These are phyloP conservation scores for Beauveria rudraprayagi DNA, from an alignment of 2,329 filamentous ascomycete genomes.

Conservation along the genomic window DNA sequence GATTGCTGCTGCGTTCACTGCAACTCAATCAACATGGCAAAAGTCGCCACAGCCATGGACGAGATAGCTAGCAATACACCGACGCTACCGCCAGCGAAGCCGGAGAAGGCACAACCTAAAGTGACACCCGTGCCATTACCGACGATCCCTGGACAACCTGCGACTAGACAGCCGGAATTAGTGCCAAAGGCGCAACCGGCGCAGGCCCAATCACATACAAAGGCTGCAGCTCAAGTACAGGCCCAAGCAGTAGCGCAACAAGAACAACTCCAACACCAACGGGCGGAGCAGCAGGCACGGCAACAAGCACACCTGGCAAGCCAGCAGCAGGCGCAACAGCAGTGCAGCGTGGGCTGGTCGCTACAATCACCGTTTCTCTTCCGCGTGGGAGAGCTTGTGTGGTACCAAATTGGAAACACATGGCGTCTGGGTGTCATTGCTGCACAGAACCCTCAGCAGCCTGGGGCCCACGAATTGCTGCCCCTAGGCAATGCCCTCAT, in stretches of 20 bases:
- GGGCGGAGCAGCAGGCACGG: conserved; percentile 15
- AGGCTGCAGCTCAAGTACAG: conserved; percentile 2
- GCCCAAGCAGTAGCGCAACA: conserved; percentile 1
- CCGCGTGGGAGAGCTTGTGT: conserved; percentile 41
- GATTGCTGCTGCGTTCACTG: conserved; percentile 46
- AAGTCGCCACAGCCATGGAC: conserved; percentile 18
- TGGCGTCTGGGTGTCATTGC: conserved; percentile 42
- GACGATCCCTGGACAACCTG: conserved; percentile 23
- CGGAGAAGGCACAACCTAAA: conserved; percentile 19
- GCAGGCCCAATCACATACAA: conserved; percentile 13
- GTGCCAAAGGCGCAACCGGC: conserved; percentile 22
- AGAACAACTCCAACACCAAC: conserved; percentile 12
- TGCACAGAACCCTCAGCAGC: conserved; percentile 22
- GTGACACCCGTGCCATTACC: conserved; percentile 31
- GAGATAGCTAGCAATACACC: conserved; percentile 19
- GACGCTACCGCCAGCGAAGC: conserved; percentile 11
- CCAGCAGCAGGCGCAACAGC: conserved; percentile 1
- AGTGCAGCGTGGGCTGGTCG: conserved; percentile 20
- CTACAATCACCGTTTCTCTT: conserved; percentile 32
- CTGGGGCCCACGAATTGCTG: conserved; percentile 28
- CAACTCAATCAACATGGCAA: conserved; percentile 25
- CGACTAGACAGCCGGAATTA: conserved; percentile 1
- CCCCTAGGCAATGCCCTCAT: conserved; percentile 33
- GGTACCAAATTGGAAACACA: conserved; percentile 38
- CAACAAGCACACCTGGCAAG: conserved; percentile 13